Percentiles rank a stretch among this genome's conserved stretches.
phyloP scores from a whole-genome alignment of 2,329 filamentous ascomycete genomes.

The Helminthosporium solani region DNA sequence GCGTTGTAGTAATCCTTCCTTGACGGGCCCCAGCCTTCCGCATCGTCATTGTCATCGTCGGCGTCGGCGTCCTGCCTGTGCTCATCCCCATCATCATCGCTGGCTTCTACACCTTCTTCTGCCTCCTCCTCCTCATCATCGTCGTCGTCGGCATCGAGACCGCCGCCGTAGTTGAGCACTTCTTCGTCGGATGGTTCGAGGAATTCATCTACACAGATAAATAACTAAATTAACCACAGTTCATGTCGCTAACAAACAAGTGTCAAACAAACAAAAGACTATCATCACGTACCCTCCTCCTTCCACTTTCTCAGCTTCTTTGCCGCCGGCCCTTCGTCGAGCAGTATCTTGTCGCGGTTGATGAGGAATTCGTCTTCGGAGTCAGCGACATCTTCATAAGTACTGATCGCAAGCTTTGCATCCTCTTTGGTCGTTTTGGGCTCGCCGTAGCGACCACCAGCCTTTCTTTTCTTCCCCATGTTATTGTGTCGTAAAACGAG shows the following conservation, averaged over 20 bases:
- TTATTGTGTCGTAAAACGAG: constrained; percentile 5
- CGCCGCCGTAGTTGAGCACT: constrained; percentile 55
- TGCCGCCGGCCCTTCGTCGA: constrained; percentile 76
- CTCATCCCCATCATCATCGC: constrained; percentile 36
- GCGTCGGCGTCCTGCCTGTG: constrained; percentile 50
- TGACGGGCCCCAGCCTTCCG: constrained; percentile 81
- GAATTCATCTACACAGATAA: constrained; percentile 51
- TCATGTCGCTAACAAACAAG: too few relatives aligned
- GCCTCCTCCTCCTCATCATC: constrained; percentile 48
- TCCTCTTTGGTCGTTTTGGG: constrained; percentile 34
- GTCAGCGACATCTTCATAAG: constrained; percentile 83
- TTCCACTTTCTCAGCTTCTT: constrained; percentile 73
- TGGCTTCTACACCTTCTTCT: constrained; percentile 42
- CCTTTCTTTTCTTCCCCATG: constrained; percentile 69
- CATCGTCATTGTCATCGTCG: constrained; percentile 56
- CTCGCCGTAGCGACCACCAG: constrained; percentile 50
- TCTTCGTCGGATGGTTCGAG: constrained; percentile 64
- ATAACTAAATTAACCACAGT: too few relatives aligned
- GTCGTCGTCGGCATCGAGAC: constrained; percentile 48
- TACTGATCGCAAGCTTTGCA: constrained; percentile 60
- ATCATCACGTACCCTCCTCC: constrained; percentile 58
- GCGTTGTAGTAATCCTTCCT: constrained; percentile 92
- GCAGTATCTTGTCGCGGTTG: constrained; percentile 78
- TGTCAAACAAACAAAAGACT: too few relatives aligned
- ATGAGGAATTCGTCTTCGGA: constrained; percentile 93